Evolutionary conservation across 129 eudicot genomes (phyloP).

Genomic region (sunflower (Helianthus annuus)): DNA sequence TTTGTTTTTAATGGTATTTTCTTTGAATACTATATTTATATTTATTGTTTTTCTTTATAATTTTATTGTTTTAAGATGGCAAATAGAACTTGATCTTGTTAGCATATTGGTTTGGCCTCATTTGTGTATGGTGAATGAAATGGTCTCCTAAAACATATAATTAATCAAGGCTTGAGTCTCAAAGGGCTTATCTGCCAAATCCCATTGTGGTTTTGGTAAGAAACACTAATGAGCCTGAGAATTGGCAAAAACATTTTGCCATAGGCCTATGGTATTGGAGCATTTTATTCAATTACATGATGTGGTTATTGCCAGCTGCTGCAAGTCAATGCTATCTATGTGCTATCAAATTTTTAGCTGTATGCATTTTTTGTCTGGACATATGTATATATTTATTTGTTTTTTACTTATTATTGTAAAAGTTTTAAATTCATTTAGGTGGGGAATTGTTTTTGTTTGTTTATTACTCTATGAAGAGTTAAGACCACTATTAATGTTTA

Average conservation of each 20-base stretch:
- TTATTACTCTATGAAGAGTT: no score
- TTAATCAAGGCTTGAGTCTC: slow-evolving; percentile 89
- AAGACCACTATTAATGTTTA: no score
- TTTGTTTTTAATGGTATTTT: not conserved
- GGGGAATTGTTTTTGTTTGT: no score
- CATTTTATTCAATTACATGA: slow-evolving; percentile 29
- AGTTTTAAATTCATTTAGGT: no score
- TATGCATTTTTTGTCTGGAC: not conserved
- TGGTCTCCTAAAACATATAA: slow-evolving; percentile 30
- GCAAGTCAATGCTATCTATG: not conserved
- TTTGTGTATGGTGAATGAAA: slow-evolving; percentile 37
- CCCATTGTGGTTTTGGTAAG: slow-evolving; percentile 44
- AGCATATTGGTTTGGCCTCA: slow-evolving; percentile 20
- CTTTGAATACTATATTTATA: not conserved
- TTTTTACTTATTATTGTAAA: no score
- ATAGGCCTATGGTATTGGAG: slow-evolving; percentile 84
- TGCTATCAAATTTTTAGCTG: not conserved
- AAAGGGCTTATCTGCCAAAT: slow-evolving; percentile 45
- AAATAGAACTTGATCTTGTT: not conserved
- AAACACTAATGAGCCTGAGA: slow-evolving; percentile 66
- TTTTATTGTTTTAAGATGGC: not conserved
- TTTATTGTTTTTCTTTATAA: not conserved
- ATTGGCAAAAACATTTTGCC: slow-evolving; percentile 57
- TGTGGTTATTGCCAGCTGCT: slow-evolving; percentile 15
- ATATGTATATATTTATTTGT: not conserved